Base-by-base conservation (phyloP, 768 basidiomycete genomes). In the Mycena olivaceomarginata region DNA sequence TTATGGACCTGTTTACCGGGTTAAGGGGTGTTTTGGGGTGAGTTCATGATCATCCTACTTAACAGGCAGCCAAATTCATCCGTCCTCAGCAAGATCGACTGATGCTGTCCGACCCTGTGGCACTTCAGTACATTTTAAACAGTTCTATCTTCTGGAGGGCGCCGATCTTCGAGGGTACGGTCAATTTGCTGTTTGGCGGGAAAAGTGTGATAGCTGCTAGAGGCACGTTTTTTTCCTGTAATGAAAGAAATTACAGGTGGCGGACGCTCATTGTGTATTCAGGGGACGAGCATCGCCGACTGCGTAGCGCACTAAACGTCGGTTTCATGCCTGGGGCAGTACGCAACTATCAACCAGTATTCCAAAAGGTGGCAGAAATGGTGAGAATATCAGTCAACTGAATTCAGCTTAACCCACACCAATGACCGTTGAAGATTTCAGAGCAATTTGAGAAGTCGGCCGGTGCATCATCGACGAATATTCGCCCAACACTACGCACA, bases 11-110 rank as follows among this genome's bases (percentile, higher is more conserved):
- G 70, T 63, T 7, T 71, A 71, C 48, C 70, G 59, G 1, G 0
- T 71, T 18, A 62, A 63, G 25, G 70, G 70, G 39, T 71, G 57
- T 63, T 71, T 62, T 7, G 46, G 70, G 8, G 70, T 71, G 41
- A 59, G 68, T 45, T n/a, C n/a, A n/a, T n/a, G n/a, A n/a, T 11
- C 18, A 15, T 37, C 2, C 11, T 59, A n/a, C 7, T 31, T 56
- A 22, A 22, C n/a, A 2, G 16, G 3, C 16, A 2, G 5, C 8
- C 53, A 56, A 11, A 2, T 13, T 40, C 20, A 41, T 57, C 31
- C 57, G 5, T 57, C 22, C n/a, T 46, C 69, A 71, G 70, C 37
- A 71, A 63, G 37, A 59, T 12, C 68, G 68, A 5, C n/a, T 70
- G 16, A n/a, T n/a, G n/a, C n/a, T n/a, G n/a, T n/a, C n/a, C n/a